Base-by-base conservation (phyloP, 2,329 filamentous ascomycete genomes). In the Herpotrichia juniperi region DNA sequence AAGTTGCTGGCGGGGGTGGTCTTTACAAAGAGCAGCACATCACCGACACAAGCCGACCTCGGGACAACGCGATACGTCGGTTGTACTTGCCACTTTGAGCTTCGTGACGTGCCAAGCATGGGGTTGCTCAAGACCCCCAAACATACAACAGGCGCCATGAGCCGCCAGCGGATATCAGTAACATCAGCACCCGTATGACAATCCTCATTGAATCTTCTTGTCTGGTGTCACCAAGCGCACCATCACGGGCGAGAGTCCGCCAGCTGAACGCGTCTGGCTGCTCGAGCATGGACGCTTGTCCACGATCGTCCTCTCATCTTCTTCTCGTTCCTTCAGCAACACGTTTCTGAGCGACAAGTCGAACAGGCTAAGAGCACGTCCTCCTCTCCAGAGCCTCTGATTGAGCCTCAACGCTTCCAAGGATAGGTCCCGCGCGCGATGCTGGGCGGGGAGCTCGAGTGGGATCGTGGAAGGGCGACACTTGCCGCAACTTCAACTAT, bases 381-480 rank as follows among this genome's bases (percentile, higher is more conserved):
- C 42, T 21, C 25, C 12, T 17, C 42, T 51, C 54, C 37, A 40
- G 44, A 53, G 53, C 56, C 45, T 67, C 64, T 69, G 59, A 69
- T 71, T 67, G 68, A 69, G 67, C 67, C 67, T 71, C 69, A 71
- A 63, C 64, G 59, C 48, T 35, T 66, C 67, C 62, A 65, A 68
- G 59, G 55, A 66, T 71, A 68, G 68, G 58, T 72, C 67, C 70
- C 69, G 71, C 71, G 69, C 71, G 71, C 69, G 60, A 71, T 66
- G 54, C 50, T 67, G 61, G 67, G 59, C 67, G 68, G 56, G 39
- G 48, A 61, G 60, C 59, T 58, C 52, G 54, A 53, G 60, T 67
- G 66, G 69, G 64, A 56, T 62, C 66, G 67, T 61, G 69, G 71
- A 69, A 69, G 60, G 51, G 46, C 61, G 50, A 48, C 45, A 63